These are phyloP conservation scores for Morella rubra DNA, from an alignment of 306 rosid species.

Conservation along the genomic window DNA sequence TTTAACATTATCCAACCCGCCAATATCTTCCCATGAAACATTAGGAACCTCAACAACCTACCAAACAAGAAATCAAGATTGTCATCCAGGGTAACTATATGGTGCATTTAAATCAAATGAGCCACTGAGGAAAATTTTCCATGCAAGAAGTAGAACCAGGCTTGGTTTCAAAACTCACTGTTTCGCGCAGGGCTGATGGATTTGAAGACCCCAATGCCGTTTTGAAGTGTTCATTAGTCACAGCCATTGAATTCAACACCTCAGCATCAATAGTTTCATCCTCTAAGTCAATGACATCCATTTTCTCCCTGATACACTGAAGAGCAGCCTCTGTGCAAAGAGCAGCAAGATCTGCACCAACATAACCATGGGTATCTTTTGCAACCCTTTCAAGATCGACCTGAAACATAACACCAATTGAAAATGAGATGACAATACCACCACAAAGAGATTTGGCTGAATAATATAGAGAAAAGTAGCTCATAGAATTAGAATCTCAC, in stretches of 20 bases:
- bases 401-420: slow-evolving; percentile 30
- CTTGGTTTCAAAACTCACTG: slow-evolving; percentile 42
- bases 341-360: slow-evolving; percentile 68
- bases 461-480: not conserved
- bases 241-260: slow-evolving; percentile 69
- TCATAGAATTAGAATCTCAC: slow-evolving; percentile 32
- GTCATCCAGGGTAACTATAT: slow-evolving; percentile 10
- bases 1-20: slow-evolving; percentile 62
- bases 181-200: slow-evolving; percentile 76
- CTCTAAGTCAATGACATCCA: slow-evolving; percentile 69
- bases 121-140: not conserved
- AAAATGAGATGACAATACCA: not conserved
- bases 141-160: not conserved
- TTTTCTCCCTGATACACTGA: slow-evolving; percentile 68
- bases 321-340: slow-evolving; percentile 77
- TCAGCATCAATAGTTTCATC: slow-evolving; percentile 71
- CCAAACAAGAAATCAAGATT: slow-evolving; percentile 20
- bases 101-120: not conserved
- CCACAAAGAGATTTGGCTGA: slow-evolving; percentile 3
- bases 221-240: slow-evolving; percentile 62
- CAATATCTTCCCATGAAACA: slow-evolving; percentile 68
- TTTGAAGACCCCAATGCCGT: slow-evolving; percentile 57
- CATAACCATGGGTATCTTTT: slow-evolving; percentile 69
- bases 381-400: slow-evolving; percentile 69
- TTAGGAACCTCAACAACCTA: slow-evolving; percentile 79